phyloP scores from a whole-genome alignment of 208 protist species.

The Spongospora subterranea region DNA sequence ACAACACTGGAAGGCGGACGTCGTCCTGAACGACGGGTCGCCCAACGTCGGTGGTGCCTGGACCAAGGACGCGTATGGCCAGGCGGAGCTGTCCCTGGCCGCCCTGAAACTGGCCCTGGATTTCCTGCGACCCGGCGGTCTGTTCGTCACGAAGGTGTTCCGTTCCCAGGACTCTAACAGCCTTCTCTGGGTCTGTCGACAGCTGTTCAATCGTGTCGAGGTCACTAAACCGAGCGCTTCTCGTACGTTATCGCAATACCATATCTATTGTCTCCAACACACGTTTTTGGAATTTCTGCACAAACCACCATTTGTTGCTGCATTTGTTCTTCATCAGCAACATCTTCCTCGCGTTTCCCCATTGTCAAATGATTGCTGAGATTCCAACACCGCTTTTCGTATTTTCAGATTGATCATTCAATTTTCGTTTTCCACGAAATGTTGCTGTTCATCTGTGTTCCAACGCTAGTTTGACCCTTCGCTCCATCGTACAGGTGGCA shows the following conservation, averaged over 20 bases:
- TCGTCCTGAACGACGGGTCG: conserved; percentile 99
- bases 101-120: conserved; percentile 93
- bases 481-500: conserved; percentile 30
- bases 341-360: no score
- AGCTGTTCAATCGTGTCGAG: conserved; percentile 79
- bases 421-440: no score
- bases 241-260: no score
- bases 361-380: no score
- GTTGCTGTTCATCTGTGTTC: no score
- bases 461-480: no score
- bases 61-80: conserved; percentile 94
- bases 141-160: conserved; percentile 99
- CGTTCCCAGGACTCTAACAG: conserved; percentile 96
- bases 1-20: conserved; percentile 84
- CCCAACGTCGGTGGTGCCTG: conserved; percentile 98
- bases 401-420: no score
- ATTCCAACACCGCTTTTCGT: no score
- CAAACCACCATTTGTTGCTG: background rate
- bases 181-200: conserved; percentile 95
- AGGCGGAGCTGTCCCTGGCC: conserved; percentile 86
- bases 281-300: no score
- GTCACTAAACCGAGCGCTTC: conserved; percentile 57
- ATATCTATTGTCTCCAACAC: no score
- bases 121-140: conserved; percentile 79
- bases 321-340: no score